Base-by-base conservation (phyloP, 2,329 filamentous ascomycete genomes). In the Fusarium guadeloupense region DNA sequence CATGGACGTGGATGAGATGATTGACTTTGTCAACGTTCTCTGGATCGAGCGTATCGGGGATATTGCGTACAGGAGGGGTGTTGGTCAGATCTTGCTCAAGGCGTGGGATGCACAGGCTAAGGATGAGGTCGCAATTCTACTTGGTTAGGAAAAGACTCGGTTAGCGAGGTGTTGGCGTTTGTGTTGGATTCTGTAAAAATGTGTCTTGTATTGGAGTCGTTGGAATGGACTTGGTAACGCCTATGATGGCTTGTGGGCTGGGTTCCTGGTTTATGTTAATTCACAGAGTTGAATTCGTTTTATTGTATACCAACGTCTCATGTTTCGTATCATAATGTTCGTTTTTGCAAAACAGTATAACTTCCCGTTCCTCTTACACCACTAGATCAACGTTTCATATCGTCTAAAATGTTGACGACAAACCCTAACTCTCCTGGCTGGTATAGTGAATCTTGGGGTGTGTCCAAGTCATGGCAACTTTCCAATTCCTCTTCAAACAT, bases 11-110 rank as follows among this genome's bases (percentile, higher is more conserved):
- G 77, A 81, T 47, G 77, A 77, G 26, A 71, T 74, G 26, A 69
- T 82, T 23, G 78, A 81, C 52, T 76, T 80, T 65, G 75, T 80
- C 16, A 81, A 81, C 23, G 78, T 81, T 33, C 60, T 81, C 26
- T 81, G 78, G 78, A 74, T 81, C 16, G 78, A 81, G 70, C 69
- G 77, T 20, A 78, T 80, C 17, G 77, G 77, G 9, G 78, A 73
- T 14, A 71, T 80, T 49, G 74, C 74, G 7, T 80, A 76, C 53
- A 67, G 78, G 16, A 65, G 78, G 23, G 78, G 78, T 4, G 69
- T 81, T 23, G 78, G 78, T 1, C 78, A 80, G 61, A 72, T 81
- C 6, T 46, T 80, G 40, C 69, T 73, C 51, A 73, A 72, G 57
- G 74, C 72, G 1, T 81, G 78, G 78, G 76, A 78, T 25, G 70